Percentiles rank a stretch among this genome's conserved stretches.
Conservation (phyloP, 2,329 filamentous ascomycete genomes). For the Ascochyta viciae-villosae region DNA sequence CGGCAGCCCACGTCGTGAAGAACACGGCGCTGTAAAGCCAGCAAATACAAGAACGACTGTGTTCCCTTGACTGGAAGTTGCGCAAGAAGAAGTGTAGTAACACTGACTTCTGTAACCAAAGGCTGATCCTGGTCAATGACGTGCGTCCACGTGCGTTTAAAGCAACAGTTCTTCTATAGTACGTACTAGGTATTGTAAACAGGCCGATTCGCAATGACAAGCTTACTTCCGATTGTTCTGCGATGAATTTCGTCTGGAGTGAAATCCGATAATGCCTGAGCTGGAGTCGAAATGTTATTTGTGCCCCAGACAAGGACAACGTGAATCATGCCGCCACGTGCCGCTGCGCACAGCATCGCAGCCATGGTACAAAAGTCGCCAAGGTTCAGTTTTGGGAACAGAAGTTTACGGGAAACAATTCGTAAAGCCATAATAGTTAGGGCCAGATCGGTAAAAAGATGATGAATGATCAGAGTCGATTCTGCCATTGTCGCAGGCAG, state of each 20-base stretch:
- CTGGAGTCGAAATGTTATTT: not conserved
- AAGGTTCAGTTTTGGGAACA: not conserved
- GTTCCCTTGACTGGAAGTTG: not conserved
- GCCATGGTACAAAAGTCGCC: not conserved
- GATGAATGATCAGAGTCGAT: not conserved
- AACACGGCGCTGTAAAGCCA: constrained; percentile 1
- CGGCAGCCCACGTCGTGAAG: not conserved
- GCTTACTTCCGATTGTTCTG: constrained; percentile 1
- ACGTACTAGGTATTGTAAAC: constrained; percentile 1
- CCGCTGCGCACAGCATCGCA: constrained; percentile 3
- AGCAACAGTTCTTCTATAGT: not conserved
- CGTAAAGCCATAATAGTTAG: not conserved
- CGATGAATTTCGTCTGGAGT: constrained; percentile 1
- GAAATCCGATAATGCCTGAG: not conserved
- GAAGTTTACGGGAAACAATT: not conserved
- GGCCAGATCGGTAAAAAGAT: not conserved
- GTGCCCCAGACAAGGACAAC: not conserved
- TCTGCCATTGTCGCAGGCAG: not conserved
- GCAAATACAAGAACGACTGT: not conserved
- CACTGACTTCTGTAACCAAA: constrained; percentile 1
- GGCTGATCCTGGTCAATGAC: not conserved
- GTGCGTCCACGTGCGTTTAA: no score
- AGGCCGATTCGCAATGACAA: not conserved
- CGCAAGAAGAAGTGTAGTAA: constrained; percentile 2
- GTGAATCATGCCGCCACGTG: constrained; percentile 5